Evolutionary conservation across 2,329 filamentous ascomycete genomes (phyloP).

Genomic region (Penicillium sp.): DNA sequence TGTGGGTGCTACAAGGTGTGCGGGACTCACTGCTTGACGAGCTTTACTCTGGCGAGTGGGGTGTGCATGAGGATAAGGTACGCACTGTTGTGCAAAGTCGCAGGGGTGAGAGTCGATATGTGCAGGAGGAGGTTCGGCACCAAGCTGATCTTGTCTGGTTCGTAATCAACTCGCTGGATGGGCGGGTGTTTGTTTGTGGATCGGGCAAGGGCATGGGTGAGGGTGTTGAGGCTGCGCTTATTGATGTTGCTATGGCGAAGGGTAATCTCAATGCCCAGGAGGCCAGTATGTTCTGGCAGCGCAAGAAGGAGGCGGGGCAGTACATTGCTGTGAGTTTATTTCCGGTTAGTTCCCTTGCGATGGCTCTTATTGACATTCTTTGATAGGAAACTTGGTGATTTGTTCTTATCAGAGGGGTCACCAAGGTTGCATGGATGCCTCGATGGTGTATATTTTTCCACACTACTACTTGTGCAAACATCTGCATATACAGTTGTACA

Average conservation of each 20-base stretch:
- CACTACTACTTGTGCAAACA: neutral
- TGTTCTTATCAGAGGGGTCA: neutral
- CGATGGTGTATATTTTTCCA: neutral
- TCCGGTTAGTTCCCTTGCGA: neutral
- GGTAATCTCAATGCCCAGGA: slow-evolving; percentile 79
- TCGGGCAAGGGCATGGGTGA: slow-evolving; percentile 97
- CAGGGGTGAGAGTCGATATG: slow-evolving; percentile 77
- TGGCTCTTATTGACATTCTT: slow-evolving; percentile 1
- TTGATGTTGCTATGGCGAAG: slow-evolving; percentile 90
- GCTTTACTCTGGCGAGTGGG: slow-evolving; percentile 94
- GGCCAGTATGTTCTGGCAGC: slow-evolving; percentile 80
- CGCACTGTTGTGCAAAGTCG: slow-evolving; percentile 77
- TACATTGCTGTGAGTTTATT: slow-evolving; percentile 70
- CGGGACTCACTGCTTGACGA: slow-evolving; percentile 94
- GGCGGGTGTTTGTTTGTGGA: slow-evolving; percentile 92
- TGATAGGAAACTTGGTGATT: slow-evolving; percentile 38
- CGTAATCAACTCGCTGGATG: slow-evolving; percentile 93
- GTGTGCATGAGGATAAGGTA: slow-evolving; percentile 82
- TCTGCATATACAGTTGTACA: neutral
- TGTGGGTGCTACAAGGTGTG: slow-evolving; percentile 92
- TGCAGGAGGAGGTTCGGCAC: slow-evolving; percentile 87
- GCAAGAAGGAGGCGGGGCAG: slow-evolving; percentile 88
- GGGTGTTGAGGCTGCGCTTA: slow-evolving; percentile 80
- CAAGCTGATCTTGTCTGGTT: slow-evolving; percentile 98
- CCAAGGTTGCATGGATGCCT: neutral